These are phyloP conservation scores for Bigelowiella natans DNA, from an alignment of 78 protist species.

Conservation along the genomic window DNA sequence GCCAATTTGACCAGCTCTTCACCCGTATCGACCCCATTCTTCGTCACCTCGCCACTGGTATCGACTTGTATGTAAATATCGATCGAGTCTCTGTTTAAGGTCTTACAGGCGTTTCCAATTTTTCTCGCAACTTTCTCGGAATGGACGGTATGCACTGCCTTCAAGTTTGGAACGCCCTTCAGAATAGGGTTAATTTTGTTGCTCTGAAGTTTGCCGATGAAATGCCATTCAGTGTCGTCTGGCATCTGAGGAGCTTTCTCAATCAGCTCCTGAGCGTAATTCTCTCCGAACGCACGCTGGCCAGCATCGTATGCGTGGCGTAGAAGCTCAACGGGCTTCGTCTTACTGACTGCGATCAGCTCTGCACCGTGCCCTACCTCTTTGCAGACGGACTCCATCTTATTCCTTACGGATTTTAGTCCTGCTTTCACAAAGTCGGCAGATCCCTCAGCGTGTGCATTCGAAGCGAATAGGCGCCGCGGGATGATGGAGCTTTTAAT, in stretches of 20 bases:
- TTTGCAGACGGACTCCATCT: not conserved
- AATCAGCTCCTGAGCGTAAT: conserved; percentile 62
- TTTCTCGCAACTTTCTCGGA: not conserved
- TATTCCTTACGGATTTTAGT: not conserved
- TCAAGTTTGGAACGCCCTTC: conserved; percentile 3
- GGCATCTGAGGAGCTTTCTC: conserved; percentile 48
- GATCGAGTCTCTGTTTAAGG: not conserved
- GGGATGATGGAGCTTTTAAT: too few relatives aligned
- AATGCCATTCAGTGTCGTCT: conserved; percentile 51
- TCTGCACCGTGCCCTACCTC: not conserved
- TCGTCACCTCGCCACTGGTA: not conserved
- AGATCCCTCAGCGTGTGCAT: too few relatives aligned
- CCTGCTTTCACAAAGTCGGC: too few relatives aligned
- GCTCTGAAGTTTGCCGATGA: conserved; percentile 66
- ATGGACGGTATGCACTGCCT: conserved; percentile 50
- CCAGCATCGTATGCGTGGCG: conserved; percentile 38
- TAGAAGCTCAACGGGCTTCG: conserved; percentile 38
- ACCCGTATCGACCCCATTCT: not conserved
- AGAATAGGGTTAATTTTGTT: conserved; percentile 41
- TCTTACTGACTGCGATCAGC: conserved; percentile 69
- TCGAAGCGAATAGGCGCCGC: too few relatives aligned
- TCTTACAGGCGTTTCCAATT: not conserved
- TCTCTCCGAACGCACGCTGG: conserved; percentile 64
- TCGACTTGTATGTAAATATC: not conserved
- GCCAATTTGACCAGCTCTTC: not conserved